Evolutionary conservation across 202 grass and related monocot species (phyloP).

Genomic region (Alloteropsis angusta): DNA sequence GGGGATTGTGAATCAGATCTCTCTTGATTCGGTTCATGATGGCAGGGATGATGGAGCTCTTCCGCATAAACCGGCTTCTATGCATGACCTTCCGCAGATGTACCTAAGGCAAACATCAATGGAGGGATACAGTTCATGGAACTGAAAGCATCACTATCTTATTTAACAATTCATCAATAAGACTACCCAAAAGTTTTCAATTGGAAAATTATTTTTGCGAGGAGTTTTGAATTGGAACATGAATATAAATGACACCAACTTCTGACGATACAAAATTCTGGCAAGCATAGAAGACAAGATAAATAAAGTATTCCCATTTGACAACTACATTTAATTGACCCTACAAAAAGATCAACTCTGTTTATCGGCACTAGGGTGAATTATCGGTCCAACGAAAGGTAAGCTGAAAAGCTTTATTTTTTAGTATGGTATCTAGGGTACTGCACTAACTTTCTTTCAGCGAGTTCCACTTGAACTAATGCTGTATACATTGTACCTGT

Average conservation of each 20-base stretch:
- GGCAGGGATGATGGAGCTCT: conserved; percentile 76
- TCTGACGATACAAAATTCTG: not conserved
- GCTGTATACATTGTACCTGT: not conserved
- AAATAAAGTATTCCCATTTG: not conserved
- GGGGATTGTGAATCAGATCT: conserved; percentile 95
- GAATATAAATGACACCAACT: not conserved
- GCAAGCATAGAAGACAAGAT: not conserved
- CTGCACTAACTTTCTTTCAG: not conserved
- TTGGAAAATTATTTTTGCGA: no score
- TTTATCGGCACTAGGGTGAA: not conserved
- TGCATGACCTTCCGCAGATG: conserved; percentile 91
- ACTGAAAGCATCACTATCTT: not conserved
- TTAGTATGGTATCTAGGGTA: not conserved
- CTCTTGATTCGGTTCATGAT: conserved; percentile 79
- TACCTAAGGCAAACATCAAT: conserved; percentile 48
- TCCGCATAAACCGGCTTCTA: conserved; percentile 72
- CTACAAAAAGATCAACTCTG: not conserved
- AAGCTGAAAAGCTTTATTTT: not conserved
- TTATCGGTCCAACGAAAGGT: not conserved
- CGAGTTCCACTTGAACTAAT: not conserved
- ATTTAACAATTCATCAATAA: conserved; percentile 20
- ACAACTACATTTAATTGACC: not conserved
- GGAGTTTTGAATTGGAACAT: conserved; percentile 9
- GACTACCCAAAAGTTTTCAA: not conserved
- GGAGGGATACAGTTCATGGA: conserved; percentile 13